These are phyloP conservation scores for Trichoderma reesei DNA, from an alignment of 495 filamentous ascomycete genomes.

Conservation along the genomic window DNA sequence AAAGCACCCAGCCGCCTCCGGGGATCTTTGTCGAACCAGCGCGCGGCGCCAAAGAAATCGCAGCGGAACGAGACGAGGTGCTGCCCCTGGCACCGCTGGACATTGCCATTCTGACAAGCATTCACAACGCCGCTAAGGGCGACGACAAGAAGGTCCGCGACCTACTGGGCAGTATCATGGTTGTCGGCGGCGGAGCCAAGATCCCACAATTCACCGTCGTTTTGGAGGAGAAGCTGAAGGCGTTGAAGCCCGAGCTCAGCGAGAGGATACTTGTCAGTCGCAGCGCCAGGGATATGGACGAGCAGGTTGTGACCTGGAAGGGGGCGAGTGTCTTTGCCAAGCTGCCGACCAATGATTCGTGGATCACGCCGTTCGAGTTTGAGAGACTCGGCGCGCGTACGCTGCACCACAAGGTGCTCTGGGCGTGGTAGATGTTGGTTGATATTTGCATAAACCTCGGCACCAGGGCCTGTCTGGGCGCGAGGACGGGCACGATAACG, in stretches of 20 bases:
- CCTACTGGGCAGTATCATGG: slow-evolving; percentile 89
- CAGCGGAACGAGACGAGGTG: slow-evolving; percentile 66
- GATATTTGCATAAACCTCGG: background rate
- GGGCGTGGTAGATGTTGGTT: slow-evolving; percentile 38
- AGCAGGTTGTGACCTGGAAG: slow-evolving; percentile 94
- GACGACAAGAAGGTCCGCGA: slow-evolving; percentile 91
- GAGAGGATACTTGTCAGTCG: slow-evolving; percentile 83
- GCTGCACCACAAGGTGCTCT: slow-evolving; percentile 82
- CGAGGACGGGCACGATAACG: background rate
- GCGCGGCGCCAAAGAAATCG: slow-evolving; percentile 40
- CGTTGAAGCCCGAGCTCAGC: slow-evolving; percentile 53
- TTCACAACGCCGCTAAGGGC: slow-evolving; percentile 73
- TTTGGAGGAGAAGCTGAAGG: slow-evolving; percentile 71
- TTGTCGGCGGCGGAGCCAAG: slow-evolving; percentile 82
- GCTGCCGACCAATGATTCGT: slow-evolving; percentile 82
- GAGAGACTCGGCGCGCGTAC: slow-evolving; percentile 72
- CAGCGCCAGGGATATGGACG: slow-evolving; percentile 85
- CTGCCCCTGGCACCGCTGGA: slow-evolving; percentile 78
- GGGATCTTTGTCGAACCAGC: slow-evolving; percentile 28
- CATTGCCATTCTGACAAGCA: slow-evolving; percentile 76
- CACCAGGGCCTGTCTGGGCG: background rate
- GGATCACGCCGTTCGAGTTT: slow-evolving; percentile 83
- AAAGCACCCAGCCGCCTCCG: slow-evolving; percentile 19
- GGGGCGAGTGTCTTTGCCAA: slow-evolving; percentile 96
- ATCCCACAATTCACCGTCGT: slow-evolving; percentile 63